These are phyloP conservation scores for Arachnomyces sp. DNA, from an alignment of 2,329 filamentous ascomycete species.

Conservation along the genomic window DNA sequence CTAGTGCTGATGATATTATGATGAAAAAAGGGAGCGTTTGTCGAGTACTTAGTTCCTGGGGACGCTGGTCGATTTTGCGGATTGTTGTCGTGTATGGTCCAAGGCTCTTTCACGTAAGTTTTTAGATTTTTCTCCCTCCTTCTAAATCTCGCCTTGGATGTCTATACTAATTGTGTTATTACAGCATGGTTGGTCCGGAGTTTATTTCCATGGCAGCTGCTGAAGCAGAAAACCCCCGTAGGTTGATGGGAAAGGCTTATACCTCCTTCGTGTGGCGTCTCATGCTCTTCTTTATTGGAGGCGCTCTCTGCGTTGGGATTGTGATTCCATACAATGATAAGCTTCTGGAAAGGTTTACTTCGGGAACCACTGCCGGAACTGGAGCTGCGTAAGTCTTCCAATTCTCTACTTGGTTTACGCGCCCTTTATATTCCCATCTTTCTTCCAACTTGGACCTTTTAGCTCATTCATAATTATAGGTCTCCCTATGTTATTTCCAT, in stretches of 20 bases:
- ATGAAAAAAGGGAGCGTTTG: slow-evolving; percentile 47
- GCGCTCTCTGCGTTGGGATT: slow-evolving; percentile 61
- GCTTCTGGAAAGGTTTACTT: slow-evolving; percentile 50
- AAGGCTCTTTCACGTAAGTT: slow-evolving; percentile 52
- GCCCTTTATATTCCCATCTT: not conserved
- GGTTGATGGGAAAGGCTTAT: slow-evolving; percentile 63
- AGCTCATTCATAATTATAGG: slow-evolving; percentile 6
- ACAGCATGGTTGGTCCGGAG: slow-evolving; percentile 53
- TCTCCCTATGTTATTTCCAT: slow-evolving; percentile 62
- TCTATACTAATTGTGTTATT: not conserved
- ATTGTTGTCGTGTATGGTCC: slow-evolving; percentile 62
- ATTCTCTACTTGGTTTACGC: too few relatives aligned
- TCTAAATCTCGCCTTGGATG: not conserved
- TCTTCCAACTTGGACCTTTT: not conserved
- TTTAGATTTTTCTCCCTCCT: not conserved
- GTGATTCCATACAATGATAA: slow-evolving; percentile 60
- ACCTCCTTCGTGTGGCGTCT: slow-evolving; percentile 71
- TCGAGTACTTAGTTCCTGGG: slow-evolving; percentile 54
- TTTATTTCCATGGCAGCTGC: slow-evolving; percentile 56
- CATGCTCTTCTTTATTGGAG: slow-evolving; percentile 63
- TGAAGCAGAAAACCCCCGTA: slow-evolving; percentile 60
- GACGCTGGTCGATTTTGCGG: slow-evolving; percentile 46
- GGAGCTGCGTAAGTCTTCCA: slow-evolving; percentile 52
- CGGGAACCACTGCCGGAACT: slow-evolving; percentile 23
- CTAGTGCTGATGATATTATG: not conserved